Evolutionary conservation across 192 early-diverging fungal genomes (phyloP), one percentile per base, ranked within the genome.

Genomic region (Coemansia sp.): DNA sequence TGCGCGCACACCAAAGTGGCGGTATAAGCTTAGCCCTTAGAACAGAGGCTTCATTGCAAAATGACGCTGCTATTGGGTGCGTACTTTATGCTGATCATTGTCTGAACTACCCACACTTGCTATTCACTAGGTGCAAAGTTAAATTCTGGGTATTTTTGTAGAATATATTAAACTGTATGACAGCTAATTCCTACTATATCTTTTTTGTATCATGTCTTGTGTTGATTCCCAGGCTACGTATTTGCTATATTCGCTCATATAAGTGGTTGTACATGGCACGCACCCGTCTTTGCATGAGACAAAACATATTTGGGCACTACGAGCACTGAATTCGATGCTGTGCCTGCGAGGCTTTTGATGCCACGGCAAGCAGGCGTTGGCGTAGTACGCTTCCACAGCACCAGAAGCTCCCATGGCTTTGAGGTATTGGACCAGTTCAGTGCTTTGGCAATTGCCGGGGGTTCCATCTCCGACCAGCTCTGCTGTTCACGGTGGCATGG

Each of bases 1-100:
- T 75, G 69, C 85, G 85, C 8, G 84, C 87, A 65, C 88, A 89
- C 90, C 88, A 89, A 30, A 91, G 77, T 0, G 90, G 92, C 73
- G 92, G 92, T 62, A 93, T 87, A 8, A 90, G 88, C 21, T 64
- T 66, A 5, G 81, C 70, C 59, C 81, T 78, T 32, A 80, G 71
- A 37, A 87, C 83, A 19, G 87, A 87, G 0, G 66, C 71, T 33
- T 80, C 88, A 84, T 63, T 93, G 89, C 17, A 90, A 55, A 11
- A 91, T 75, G 3, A 83, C 87, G 42, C 89, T 84, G 66, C 89
- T 89, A 60, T 69, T 68, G n/a, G 90, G 72, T 9, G 70, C 38
- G 49, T 84, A 74, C 55, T 86, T 75, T 63, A 82, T 77, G 49
- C 86, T 70, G 37, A 37, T 6, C 35, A 37, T 37, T 6, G 1